Evolutionary conservation across 192 early-diverging fungal genomes (phyloP), one percentile per base, ranked within the genome.

Genomic region (Rhizoclosmatium globosum): DNA sequence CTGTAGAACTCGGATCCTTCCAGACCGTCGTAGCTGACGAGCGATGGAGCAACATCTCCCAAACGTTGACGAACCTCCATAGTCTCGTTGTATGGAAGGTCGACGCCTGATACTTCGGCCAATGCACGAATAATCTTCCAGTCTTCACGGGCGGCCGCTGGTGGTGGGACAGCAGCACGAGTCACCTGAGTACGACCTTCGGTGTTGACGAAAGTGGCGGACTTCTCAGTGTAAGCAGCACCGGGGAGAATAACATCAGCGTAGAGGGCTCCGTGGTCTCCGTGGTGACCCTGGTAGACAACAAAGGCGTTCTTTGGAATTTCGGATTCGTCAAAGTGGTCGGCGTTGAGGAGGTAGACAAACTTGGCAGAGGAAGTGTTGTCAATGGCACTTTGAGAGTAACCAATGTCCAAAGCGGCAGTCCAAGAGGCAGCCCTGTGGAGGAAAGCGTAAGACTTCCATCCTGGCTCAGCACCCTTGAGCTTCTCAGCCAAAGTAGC

Each of bases 271-370:
- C 98, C 98, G 43, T 87, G 89, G 85, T 99, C 98, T 81, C 98
- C 98, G 85, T 99, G 98, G 88, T 99, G 98, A 42, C 98, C 98
- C 88, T 99, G 98, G 88, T 99, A 99, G 46, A 99, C 96, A 31
- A 99, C 97, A 86, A 99, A 99, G 9, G 96, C 94, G 79, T 93
- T 89, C 78, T 90, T 89, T 69, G 96, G 94, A 47, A 99, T 92
- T 80, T 93, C 92, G 45, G 82, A 80, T 4, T 94, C 80, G 23
- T 81, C 75, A 60, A 97, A 82, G 66, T 97, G 94, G 82, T 99
- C 97, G 57, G 97, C 97, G 57, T 93, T 92, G 65, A 99, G 90
- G 60, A 99, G 88, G 88, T 98, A 99, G 39, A 99, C 82, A 68
- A 99, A 95, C 78, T 92, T 88, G 70, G 88, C 57, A 38, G 92